Percentiles rank a stretch among this genome's conserved stretches.
Evolutionary conservation across 1,284 basidiomycete genomes (phyloP).

Genomic region (Sporisorium iseilematis-ciliati): DNA sequence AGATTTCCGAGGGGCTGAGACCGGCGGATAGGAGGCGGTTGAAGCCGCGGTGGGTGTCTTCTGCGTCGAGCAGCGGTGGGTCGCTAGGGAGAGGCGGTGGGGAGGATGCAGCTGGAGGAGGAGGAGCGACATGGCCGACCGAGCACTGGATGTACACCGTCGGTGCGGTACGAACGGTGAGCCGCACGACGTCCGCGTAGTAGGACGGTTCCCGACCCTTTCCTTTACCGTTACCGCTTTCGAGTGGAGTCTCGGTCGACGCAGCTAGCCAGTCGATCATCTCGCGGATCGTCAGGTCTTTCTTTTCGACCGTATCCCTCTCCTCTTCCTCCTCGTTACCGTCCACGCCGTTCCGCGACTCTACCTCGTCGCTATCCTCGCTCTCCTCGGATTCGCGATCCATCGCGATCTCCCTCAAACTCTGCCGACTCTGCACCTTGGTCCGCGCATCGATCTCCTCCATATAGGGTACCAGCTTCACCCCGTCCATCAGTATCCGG

Average conservation of each 20-base stretch:
- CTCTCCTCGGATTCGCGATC: not conserved
- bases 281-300: conserved; percentile 23
- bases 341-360: not conserved
- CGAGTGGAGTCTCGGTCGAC: not conserved
- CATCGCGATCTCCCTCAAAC: conserved; percentile 22
- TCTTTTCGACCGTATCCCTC: conserved; percentile 16
- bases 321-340: not conserved
- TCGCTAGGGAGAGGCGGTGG: not conserved
- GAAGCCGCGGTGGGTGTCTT: conserved; percentile 35
- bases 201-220: conserved; percentile 28
- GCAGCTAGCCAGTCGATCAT: conserved; percentile 18
- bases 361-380: conserved; percentile 5
- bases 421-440: conserved; percentile 25
- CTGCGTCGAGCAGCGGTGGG: not conserved
- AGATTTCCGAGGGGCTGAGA: conserved; percentile 28
- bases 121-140: conserved; percentile 30
- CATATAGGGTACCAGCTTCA: conserved; percentile 50
- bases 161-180: conserved; percentile 31
- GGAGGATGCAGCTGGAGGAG: not conserved
- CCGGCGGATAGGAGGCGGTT: conserved; percentile 41
- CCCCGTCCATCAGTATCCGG: conserved; percentile 45
- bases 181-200: conserved; percentile 19
- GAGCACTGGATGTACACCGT: conserved; percentile 52
- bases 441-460: conserved; percentile 40
- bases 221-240: conserved; percentile 26